phyloP scores from a whole-genome alignment of 2,329 filamentous ascomycete species.

The Neonectria ditissima region DNA sequence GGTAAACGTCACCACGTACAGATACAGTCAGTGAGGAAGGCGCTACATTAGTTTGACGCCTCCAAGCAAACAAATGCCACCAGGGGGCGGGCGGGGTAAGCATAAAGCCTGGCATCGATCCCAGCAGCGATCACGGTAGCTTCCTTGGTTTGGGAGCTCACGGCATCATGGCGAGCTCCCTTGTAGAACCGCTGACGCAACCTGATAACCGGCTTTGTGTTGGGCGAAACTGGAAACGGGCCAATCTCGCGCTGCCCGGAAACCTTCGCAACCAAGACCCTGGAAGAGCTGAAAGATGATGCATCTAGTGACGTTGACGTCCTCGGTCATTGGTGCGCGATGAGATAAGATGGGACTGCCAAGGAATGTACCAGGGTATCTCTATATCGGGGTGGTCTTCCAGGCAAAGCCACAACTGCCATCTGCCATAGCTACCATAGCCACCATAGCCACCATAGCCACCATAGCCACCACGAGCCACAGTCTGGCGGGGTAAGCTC shows the following conservation, averaged over 20 bases:
- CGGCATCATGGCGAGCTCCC: conserved; percentile 9
- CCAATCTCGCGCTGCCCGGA: conserved; percentile 1
- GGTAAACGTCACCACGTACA: neutral
- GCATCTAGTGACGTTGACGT: conserved; percentile 37
- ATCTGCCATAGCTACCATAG: no score
- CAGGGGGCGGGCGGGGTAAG: conserved; percentile 15
- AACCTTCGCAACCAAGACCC: conserved; percentile 5
- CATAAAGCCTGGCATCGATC: neutral
- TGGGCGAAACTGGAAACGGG: conserved; percentile 2
- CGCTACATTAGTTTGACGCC: neutral
- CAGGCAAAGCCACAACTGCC: neutral
- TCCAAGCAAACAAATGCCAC: neutral
- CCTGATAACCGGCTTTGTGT: conserved; percentile 20
- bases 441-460: neutral
- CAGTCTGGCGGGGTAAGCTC: neutral
- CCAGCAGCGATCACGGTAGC: neutral
- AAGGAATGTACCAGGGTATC: conserved; percentile 1
- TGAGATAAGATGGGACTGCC: conserved; percentile 35
- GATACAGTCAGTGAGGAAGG: neutral
- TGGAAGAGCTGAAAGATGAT: conserved; percentile 34
- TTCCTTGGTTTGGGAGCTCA: conserved; percentile 12
- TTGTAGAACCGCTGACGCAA: conserved; percentile 37
- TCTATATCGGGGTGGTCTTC: neutral
- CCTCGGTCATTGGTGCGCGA: conserved; percentile 24
- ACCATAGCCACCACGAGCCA: neutral